Conservation (phyloP, 2,329 filamentous ascomycete genomes). For the Venturiaceae sp. region DNA sequence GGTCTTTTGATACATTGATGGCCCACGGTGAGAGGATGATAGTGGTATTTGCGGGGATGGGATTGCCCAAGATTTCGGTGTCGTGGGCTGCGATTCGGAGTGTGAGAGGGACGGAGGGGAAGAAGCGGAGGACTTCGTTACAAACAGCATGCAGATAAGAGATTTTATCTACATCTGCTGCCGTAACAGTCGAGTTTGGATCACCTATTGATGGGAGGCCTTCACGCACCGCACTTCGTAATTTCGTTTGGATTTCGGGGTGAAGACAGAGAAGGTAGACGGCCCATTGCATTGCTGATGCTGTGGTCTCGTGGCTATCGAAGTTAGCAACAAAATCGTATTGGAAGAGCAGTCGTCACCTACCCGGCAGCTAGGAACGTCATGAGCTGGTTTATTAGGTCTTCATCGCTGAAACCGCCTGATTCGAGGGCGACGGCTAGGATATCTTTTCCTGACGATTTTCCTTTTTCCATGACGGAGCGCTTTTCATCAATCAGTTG, state of each 20-base stretch:
- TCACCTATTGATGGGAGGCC: constrained; percentile 29
- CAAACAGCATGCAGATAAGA: constrained; percentile 69
- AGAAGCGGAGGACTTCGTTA: constrained; percentile 61
- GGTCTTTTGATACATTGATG: constrained; percentile 51
- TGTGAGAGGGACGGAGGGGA: constrained; percentile 57
- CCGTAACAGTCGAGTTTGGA: constrained; percentile 29
- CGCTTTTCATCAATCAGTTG: constrained; percentile 65
- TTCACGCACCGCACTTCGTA: constrained; percentile 35
- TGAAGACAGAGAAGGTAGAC: constrained; percentile 35
- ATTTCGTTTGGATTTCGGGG: constrained; percentile 30
- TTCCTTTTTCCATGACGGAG: constrained; percentile 37
- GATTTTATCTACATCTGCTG: constrained; percentile 55
- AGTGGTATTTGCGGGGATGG: constrained; percentile 58
- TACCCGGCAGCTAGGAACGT: constrained; percentile 76
- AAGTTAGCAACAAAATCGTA: no score
- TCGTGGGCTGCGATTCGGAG: constrained; percentile 51
- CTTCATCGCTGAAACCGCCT: constrained; percentile 65
- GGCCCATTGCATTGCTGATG: constrained; percentile 38
- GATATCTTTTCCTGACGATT: constrained; percentile 57
- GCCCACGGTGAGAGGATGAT: constrained; percentile 52
- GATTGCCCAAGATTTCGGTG: constrained; percentile 52
- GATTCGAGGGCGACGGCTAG: constrained; percentile 70
- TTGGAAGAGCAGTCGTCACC: no score
- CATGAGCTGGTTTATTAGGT: constrained; percentile 83
- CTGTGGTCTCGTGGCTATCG: constrained; percentile 50